Evolutionary conservation across 495 filamentous ascomycete genomes (phyloP).

Genomic region (Penicillium longicatenatum): DNA sequence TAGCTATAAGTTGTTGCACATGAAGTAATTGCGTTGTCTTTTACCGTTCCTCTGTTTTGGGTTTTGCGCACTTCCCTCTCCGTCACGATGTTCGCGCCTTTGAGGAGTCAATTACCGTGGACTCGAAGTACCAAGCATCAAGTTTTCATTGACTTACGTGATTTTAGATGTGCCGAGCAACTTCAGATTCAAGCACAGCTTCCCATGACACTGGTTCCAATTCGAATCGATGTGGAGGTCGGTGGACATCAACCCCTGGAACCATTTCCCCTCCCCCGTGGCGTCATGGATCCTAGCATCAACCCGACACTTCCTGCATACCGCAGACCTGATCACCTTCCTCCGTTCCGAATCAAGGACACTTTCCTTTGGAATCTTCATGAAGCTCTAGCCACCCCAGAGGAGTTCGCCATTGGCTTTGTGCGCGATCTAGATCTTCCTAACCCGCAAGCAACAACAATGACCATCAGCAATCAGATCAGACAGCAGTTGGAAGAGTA

Average conservation of each 20-base stretch:
- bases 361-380: conserved; percentile 97
- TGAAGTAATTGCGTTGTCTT: neutral
- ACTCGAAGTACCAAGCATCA: neutral
- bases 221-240: conserved; percentile 94
- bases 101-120: neutral
- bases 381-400: conserved; percentile 89
- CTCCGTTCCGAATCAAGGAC: conserved; percentile 86
- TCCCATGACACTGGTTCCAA: conserved; percentile 88
- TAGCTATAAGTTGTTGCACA: neutral
- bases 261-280: conserved; percentile 67
- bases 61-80: neutral
- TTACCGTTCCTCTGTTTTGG: neutral
- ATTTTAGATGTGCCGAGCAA: conserved; percentile 56
- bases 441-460: conserved; percentile 61
- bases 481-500: conserved; percentile 95
- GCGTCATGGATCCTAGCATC: conserved; percentile 60
- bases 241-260: conserved; percentile 73
- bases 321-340: conserved; percentile 70
- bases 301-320: conserved; percentile 73
- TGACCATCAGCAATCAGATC: conserved; percentile 89
- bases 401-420: conserved; percentile 88
- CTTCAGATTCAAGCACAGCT: conserved; percentile 80
- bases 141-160: neutral
- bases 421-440: conserved; percentile 95
- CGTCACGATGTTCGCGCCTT: neutral